These are phyloP conservation scores for Ammopiptanthus mongolicus DNA, from an alignment of 306 rosid species.

Conservation along the genomic window DNA sequence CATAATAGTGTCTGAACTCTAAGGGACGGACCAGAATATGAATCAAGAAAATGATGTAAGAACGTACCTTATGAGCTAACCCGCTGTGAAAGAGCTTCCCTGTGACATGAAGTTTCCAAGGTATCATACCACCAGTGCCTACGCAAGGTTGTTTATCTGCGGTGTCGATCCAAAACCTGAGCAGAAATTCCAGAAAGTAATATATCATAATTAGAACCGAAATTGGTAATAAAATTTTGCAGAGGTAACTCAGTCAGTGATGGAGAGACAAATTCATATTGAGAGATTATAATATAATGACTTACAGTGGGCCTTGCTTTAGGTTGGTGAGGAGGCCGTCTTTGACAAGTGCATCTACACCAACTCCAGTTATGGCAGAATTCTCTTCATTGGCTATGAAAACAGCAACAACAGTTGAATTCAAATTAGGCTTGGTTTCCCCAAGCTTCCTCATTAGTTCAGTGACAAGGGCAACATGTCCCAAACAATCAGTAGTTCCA, in stretches of 20 bases:
- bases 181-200: conserved; percentile 11
- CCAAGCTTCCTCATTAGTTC: conserved; percentile 84
- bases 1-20: too few species aligned
- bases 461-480: conserved; percentile 86
- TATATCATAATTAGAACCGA: background rate
- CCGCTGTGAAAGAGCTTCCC: conserved; percentile 97
- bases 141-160: conserved; percentile 94
- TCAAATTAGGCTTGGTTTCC: conserved; percentile 61
- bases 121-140: conserved; percentile 93
- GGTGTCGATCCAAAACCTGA: conserved; percentile 88
- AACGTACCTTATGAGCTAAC: conserved; percentile 68
- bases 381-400: conserved; percentile 92
- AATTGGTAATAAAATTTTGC: background rate
- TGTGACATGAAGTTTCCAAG: conserved; percentile 77
- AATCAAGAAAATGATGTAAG: background rate
- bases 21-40: too few species aligned
- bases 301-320: conserved; percentile 85
- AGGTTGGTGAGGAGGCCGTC: conserved; percentile 69
- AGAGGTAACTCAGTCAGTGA: too few species aligned
- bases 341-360: conserved; percentile 81
- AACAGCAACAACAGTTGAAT: conserved; percentile 79
- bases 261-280: too few species aligned
- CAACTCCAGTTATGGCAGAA: conserved; percentile 77
- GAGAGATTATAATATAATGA: conserved; percentile 11
- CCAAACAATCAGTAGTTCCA: conserved; percentile 96